phyloP scores from a whole-genome alignment of 441 rosid genomes.

The Erodium trifolium region DNA sequence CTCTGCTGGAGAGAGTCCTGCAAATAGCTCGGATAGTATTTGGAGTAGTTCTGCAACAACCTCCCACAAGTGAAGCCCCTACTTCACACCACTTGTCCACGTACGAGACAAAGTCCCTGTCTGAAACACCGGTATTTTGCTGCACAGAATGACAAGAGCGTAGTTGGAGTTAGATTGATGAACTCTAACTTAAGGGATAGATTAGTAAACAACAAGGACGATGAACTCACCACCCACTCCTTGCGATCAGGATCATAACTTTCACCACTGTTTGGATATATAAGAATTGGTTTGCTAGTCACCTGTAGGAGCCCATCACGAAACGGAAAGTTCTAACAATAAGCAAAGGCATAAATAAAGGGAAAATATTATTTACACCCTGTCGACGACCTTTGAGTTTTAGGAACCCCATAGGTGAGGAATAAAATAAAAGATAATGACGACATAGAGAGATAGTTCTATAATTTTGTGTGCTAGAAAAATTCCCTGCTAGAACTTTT shows the following conservation, averaged over 20 bases:
- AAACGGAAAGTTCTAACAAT: conserved; percentile 9
- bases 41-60: conserved; percentile 87
- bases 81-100: conserved; percentile 61
- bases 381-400: too few relatives aligned
- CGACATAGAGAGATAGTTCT: neutral
- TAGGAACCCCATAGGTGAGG: too few relatives aligned
- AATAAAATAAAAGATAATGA: neutral
- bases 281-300: conserved; percentile 62
- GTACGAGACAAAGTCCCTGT: conserved; percentile 65
- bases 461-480: neutral
- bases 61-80: conserved; percentile 75
- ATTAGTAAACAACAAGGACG: neutral
- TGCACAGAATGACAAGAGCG: conserved; percentile 23
- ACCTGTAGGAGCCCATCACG: conserved; percentile 37
- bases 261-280: conserved; percentile 89
- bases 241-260: conserved; percentile 56
- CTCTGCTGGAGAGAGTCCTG: conserved; percentile 33
- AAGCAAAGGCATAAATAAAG: neutral
- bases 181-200: neutral
- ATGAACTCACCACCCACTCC: conserved; percentile 74
- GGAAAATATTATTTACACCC: too few relatives aligned
- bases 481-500: neutral
- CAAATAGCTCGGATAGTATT: conserved; percentile 57
- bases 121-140: conserved; percentile 70
- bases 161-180: conserved; percentile 7